Conservation (phyloP, 371 early-diverging fungal genomes). For the Mortierella sp. region DNA sequence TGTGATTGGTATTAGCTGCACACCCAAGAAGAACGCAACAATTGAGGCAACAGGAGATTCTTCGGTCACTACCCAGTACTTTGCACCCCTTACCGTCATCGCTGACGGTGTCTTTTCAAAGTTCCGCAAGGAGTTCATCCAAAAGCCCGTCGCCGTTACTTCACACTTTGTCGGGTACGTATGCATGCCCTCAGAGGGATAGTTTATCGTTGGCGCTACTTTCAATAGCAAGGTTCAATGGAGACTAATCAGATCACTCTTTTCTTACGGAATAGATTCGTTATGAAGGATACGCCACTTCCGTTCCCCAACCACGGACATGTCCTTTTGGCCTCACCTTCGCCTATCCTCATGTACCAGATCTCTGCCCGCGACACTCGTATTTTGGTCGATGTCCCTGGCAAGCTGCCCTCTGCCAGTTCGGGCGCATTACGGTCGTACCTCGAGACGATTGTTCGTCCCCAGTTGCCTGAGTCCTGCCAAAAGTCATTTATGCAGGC, state of each 20-base stretch:
- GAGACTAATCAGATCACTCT: background rate
- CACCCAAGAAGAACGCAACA: slow-evolving; percentile 38
- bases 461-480: slow-evolving; percentile 78
- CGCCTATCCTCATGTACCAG: slow-evolving; percentile 96
- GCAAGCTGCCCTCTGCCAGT: slow-evolving; percentile 76
- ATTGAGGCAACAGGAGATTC: slow-evolving; percentile 5
- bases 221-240: background rate
- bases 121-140: slow-evolving; percentile 85
- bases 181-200: background rate
- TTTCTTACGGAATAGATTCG: slow-evolving; percentile 55
- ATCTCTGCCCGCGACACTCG: slow-evolving; percentile 91
- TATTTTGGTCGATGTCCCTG: slow-evolving; percentile 94
- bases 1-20: slow-evolving; percentile 68
- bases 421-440: slow-evolving; percentile 61
- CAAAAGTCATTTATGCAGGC: slow-evolving; percentile 76
- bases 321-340: slow-evolving; percentile 86
- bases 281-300: slow-evolving; percentile 77
- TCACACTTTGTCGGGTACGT: slow-evolving; percentile 88
- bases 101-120: slow-evolving; percentile 96
- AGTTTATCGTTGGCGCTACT: background rate
- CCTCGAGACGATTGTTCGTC: slow-evolving; percentile 70
- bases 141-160: slow-evolving; percentile 65
- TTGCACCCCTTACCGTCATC: slow-evolving; percentile 84
- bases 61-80: slow-evolving; percentile 32
- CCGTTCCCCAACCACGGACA: slow-evolving; percentile 92